Evolutionary conservation across 1,139 yeast genomes (phyloP), one percentile per base, ranked within the genome.

Genomic region (Suhomyces kunorum): DNA sequence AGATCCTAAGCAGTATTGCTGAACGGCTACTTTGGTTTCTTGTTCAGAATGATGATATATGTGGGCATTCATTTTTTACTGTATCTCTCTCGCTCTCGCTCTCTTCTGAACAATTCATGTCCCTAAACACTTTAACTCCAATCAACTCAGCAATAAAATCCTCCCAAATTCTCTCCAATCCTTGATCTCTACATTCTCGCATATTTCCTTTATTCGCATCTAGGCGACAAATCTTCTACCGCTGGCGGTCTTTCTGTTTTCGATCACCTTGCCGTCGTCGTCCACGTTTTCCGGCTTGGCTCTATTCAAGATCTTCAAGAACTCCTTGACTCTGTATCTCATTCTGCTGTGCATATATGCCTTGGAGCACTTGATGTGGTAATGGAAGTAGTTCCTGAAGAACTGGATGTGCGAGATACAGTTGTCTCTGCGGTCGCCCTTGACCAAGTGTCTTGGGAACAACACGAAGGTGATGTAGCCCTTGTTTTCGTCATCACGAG

Each of bases 271-370:
- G 19, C 76, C 72, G 32, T 78, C 88, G 47, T 80, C 87, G 51
- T 86, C 94, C 17, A 81, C 82, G 48, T 81, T 87, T 57, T 92
- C 99, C 18, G 97, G 95, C 67, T 90, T 89, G 31, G 98, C 98
- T 59, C 99, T 80, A 72, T 94, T 92, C 68, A 92, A 80, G 33
- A 94, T 92, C 75, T 92, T 92, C 60, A 90, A 79, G 71, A 90
- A 92, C 57, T 94, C 95, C 53, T 85, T 82, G 29, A 92, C 98
- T 55, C 98, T 80, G 66, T 75, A 87, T 67, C 99, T 81, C 98
- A 92, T 92, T 74, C 99, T 82, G 43, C 96, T 88, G 67, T 92
- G 99, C 86, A 92, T 83, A 70, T 87, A 94, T 28, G 98, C 98
- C 74, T 92, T 92, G 47, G 96, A 89, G 64, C 97, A 90, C 68